Evolutionary conservation across 75 land plant species (phyloP), one percentile per base, ranked within the genome.

Genomic region (Chamaecyparis obtusa): DNA sequence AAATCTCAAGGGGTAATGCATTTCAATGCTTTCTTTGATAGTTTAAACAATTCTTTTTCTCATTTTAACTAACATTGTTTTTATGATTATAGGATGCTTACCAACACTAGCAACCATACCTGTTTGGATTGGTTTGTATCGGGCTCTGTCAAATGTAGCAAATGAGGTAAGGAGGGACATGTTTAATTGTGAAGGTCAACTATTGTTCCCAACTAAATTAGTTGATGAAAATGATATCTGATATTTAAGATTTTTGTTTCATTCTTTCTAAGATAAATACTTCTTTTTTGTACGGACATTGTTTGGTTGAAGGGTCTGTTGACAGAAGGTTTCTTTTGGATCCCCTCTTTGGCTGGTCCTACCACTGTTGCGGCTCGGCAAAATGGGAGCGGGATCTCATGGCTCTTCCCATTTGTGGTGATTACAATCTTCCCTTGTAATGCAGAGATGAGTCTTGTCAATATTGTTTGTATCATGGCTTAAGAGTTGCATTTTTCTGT

Each of bases 281-380:
- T n/a, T 55, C 30, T 35, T 55, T 56, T 49, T 17, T 84, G 85
- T 56, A 30, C 35, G 15, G 33, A 19, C 27, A 17, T 74, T 4
- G 9, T 9, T 24, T 86, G 43, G 75, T 39, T 84, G 56, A 87
- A 92, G 93, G 93, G 93, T 30, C 85, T 92, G 48, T 33, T 92
- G 84, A 92, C 90, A 71, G 93, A 92, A 80, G 93, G 93, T 10
- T 92, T 92, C 84, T 92, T 92, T 84, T 92, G 93, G 93, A 92
- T 92, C 77, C 93, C 93, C 36, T 92, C 93, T 37, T 57, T 92
- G 80, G 89, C 93, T 32, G 93, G 93, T n/a, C 93, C 93, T 3
- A 92, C 91, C 35, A 92, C 89, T 39, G 89, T 91, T 85, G 93
- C 89, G 24, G 88, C 93, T 15, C 89, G 93, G 48, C 85, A 89